phyloP scores from a whole-genome alignment of 495 filamentous ascomycete species.

The Penicillium longicatenatum region DNA sequence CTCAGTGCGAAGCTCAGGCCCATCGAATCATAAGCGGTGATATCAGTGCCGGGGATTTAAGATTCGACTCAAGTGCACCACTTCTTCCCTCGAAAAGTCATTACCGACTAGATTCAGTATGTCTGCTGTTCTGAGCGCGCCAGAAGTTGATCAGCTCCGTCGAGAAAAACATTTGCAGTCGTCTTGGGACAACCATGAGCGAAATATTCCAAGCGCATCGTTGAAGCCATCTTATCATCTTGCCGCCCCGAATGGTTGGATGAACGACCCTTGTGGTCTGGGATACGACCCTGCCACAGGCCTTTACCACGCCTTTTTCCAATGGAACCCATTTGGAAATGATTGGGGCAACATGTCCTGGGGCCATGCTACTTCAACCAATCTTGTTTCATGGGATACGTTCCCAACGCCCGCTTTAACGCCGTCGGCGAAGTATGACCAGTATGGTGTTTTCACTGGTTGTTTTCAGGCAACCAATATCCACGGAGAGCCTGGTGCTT shows the following conservation, averaged over 20 bases:
- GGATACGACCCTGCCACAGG: constrained; percentile 53
- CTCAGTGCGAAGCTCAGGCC: not conserved
- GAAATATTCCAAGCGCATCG: not conserved
- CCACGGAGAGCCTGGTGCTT: constrained; percentile 40
- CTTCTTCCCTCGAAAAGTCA: not conserved
- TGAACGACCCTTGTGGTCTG: constrained; percentile 60
- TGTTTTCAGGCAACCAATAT: constrained; percentile 48
- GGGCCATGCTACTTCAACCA: constrained; percentile 43
- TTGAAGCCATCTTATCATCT: constrained; percentile 52
- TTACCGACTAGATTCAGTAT: constrained; percentile 1
- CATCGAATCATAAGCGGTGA: not conserved
- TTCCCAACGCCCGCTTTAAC: constrained; percentile 34
- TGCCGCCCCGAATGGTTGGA: constrained; percentile 52
- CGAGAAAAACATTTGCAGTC: constrained; percentile 2
- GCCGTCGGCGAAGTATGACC: constrained; percentile 47
- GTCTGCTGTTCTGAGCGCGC: constrained; percentile 12
- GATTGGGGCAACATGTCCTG: constrained; percentile 51
- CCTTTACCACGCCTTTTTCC: constrained; percentile 45
- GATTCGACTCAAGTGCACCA: not conserved
- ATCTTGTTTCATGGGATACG: constrained; percentile 48
- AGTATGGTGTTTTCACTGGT: constrained; percentile 55
- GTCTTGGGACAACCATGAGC: not conserved
- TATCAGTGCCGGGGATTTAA: not conserved
- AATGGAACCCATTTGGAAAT: constrained; percentile 50
- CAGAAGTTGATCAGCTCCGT: constrained; percentile 1